These are phyloP conservation scores for Komagataella populi DNA, from an alignment of 805 yeast genomes.

Conservation along the genomic window DNA sequence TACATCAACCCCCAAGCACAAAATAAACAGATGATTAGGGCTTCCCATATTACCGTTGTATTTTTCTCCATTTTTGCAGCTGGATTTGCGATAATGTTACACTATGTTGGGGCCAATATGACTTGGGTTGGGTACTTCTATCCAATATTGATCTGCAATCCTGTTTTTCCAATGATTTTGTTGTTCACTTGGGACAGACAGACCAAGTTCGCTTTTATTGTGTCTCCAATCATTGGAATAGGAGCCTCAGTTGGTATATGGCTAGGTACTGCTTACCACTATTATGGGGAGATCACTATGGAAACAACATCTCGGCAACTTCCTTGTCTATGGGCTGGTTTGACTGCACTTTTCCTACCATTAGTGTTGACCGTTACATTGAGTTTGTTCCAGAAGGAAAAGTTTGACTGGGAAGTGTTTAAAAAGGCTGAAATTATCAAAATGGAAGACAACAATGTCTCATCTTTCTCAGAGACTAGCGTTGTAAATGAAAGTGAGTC, in stretches of 20 bases:
- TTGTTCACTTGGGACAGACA: slow-evolving; percentile 19
- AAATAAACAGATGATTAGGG: slow-evolving; percentile 24
- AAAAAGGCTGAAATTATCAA: not conserved
- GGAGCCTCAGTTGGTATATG: slow-evolving; percentile 17
- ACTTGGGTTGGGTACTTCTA: slow-evolving; percentile 23
- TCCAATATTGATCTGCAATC: slow-evolving; percentile 25
- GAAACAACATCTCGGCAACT: slow-evolving; percentile 16
- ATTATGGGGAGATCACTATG: slow-evolving; percentile 16
- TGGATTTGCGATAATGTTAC: slow-evolving; percentile 23
- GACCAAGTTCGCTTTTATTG: slow-evolving; percentile 17
- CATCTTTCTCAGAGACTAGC: slow-evolving; percentile 8
- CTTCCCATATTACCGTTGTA: slow-evolving; percentile 28
- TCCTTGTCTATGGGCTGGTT: slow-evolving; percentile 21
- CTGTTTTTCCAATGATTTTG: slow-evolving; percentile 21
- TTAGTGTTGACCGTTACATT: not conserved
- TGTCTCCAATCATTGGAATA: slow-evolving; percentile 19
- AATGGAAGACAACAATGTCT: not conserved
- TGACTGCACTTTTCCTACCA: slow-evolving; percentile 18
- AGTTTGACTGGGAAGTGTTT: not conserved
- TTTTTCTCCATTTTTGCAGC: slow-evolving; percentile 22
- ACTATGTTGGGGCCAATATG: slow-evolving; percentile 20
- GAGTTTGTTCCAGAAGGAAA: not conserved
- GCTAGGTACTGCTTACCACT: slow-evolving; percentile 17
- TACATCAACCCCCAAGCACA: slow-evolving; percentile 27
- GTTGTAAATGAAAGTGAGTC: slow-evolving; percentile 16